Evolutionary conservation across 441 rosid genomes (phyloP), one percentile per base, ranked within the genome.

Genomic region (Populus hybrid): DNA sequence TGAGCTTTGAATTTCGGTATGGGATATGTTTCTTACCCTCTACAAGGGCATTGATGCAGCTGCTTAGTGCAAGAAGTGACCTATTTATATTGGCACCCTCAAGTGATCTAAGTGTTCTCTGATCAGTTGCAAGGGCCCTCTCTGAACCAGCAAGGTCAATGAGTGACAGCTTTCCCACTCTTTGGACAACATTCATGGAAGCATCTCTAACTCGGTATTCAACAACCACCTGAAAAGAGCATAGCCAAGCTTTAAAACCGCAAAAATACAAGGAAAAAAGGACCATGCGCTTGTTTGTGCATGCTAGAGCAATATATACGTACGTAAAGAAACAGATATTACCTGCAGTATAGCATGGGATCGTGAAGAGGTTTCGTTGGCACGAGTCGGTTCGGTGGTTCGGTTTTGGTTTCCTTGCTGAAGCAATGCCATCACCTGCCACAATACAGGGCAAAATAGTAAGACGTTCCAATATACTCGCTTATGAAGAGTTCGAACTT

Each of bases 81-180:
- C 97, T 84, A 72, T 95, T 95, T 73, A 95, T 93, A 83, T 95
- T 95, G 34, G 98, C 98, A 26, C 98, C 98, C 83, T 95, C 98
- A 10, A 91, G 85, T 8, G 98, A 93, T 82, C 98, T 84, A 69
- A 91, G 91, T 63, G 98, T 93, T 84, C 97, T 89, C 78, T 91
- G 97, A 84, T 95, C 98, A 63, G 98, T 91, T 71, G 98, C 98
- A 66, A 93, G 79, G 8, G 98, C 98, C 87, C 98, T 91, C 85
- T 94, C 98, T 32, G 98, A 94, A 19, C 98, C 98, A 26, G 98
- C 98, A 78, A 94, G 98, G 87, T 93, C 98, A 14, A 93, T 91
- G 59, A 94, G 89, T 34, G 98, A 94, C 72, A 94, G 91, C 88
- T 94, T 94, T 57, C 98, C 98, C 3, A 89, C 84, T 79, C 86